Conservation (phyloP, 768 basidiomycete genomes). For the Rhizopogon salebrosus region DNA sequence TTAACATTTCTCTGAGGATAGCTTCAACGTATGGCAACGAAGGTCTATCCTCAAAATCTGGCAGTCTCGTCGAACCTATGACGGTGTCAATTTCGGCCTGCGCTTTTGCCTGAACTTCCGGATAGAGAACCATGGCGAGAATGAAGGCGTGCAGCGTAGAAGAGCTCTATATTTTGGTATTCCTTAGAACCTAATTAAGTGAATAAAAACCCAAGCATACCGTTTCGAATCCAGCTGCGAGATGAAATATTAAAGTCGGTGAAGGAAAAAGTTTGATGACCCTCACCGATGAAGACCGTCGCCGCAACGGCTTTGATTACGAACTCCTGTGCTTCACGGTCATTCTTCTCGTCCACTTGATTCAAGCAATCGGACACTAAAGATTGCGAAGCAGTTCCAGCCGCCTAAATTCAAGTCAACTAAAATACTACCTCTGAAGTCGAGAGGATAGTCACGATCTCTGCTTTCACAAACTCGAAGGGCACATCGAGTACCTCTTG, state of each 20-base stretch:
- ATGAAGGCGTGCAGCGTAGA: conserved; percentile 10
- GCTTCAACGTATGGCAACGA: conserved; percentile 19
- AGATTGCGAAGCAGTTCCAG: conserved; percentile 15
- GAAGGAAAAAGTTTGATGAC: background rate
- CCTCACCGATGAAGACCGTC: conserved; percentile 18
- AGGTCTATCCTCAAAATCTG: conserved; percentile 11
- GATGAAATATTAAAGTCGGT: background rate
- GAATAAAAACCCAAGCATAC: background rate
- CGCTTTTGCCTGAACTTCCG: conserved; percentile 17
- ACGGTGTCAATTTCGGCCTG: conserved; percentile 14
- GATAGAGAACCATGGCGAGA: conserved; percentile 16
- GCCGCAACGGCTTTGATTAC: conserved; percentile 13
- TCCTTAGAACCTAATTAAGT: background rate
- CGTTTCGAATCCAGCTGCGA: background rate
- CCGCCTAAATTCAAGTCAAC: conserved; percentile 9
- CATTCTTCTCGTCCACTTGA: background rate
- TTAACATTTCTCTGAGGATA: conserved; percentile 15
- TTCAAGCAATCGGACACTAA: conserved; percentile 16
- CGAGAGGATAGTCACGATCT: background rate
- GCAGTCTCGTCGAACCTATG: conserved; percentile 14
- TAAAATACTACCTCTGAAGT: background rate
- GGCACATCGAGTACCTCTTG: conserved; percentile 13
- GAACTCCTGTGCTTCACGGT: conserved; percentile 11
- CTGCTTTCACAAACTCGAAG: conserved; percentile 19
- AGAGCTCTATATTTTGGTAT: conserved; percentile 9